Percentiles rank a stretch among this genome's conserved stretches.
Conservation (phyloP, 2,329 filamentous ascomycete genomes). For the Neocucurbitaria cava region DNA sequence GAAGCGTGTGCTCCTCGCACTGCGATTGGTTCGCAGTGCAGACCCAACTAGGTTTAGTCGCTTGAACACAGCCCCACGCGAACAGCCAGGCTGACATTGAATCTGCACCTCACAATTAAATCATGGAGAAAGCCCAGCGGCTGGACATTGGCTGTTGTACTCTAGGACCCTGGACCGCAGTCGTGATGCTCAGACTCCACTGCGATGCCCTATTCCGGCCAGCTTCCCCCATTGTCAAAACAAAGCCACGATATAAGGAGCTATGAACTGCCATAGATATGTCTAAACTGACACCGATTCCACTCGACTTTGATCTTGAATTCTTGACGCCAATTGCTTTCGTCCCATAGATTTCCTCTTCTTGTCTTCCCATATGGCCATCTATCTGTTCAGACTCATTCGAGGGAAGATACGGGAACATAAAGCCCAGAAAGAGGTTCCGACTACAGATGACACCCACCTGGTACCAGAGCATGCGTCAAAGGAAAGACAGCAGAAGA, state of each 20-base stretch:
- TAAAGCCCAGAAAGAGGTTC: slow-evolving; percentile 25
- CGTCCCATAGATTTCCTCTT: background rate
- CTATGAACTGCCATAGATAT: background rate
- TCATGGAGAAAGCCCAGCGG: background rate
- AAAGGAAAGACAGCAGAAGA: slow-evolving; percentile 3
- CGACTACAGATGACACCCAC: slow-evolving; percentile 33
- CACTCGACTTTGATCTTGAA: background rate
- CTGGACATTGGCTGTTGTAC: background rate
- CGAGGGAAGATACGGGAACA: slow-evolving; percentile 29
- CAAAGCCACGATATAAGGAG: slow-evolving; percentile 14
- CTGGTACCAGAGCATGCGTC: slow-evolving; percentile 24
- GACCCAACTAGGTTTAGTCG: slow-evolving; percentile 18
- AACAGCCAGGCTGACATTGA: no score
- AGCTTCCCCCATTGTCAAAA: slow-evolving; percentile 3
- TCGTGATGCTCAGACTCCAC: slow-evolving; percentile 1
- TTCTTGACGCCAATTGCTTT: background rate
- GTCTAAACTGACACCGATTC: background rate
- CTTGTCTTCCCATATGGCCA: slow-evolving; percentile 24
- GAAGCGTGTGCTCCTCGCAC: background rate
- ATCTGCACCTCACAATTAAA: no score
- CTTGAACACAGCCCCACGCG: background rate
- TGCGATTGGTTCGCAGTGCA: slow-evolving; percentile 28
- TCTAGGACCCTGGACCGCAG: background rate
- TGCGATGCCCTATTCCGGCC: slow-evolving; percentile 5
- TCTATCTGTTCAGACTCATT: slow-evolving; percentile 35